Percentiles rank a stretch among this genome's conserved stretches.
phyloP scores from a whole-genome alignment of 192 early-diverging fungal genomes.

The Podila verticillata region DNA sequence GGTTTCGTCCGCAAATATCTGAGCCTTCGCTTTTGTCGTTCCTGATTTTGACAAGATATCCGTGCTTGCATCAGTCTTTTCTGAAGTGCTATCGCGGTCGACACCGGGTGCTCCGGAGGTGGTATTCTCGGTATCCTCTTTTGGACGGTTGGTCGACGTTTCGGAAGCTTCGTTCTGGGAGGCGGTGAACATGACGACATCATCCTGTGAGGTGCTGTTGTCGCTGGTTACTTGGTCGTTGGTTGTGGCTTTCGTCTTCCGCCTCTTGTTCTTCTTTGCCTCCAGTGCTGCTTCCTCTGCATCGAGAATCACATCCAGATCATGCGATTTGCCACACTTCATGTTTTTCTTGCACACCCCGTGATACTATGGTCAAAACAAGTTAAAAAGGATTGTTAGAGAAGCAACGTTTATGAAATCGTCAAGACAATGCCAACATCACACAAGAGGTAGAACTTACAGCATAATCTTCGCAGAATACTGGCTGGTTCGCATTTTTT shows the following conservation, averaged over 20 bases:
- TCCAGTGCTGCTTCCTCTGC: slow-evolving; percentile 58
- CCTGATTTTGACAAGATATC: neutral
- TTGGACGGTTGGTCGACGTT: slow-evolving; percentile 1
- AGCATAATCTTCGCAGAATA: slow-evolving; percentile 87
- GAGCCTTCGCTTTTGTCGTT: no score
- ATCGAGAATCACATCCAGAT: slow-evolving; percentile 91
- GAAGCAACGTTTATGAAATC: neutral
- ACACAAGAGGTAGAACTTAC: slow-evolving; percentile 63
- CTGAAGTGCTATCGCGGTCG: neutral
- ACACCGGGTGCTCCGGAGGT: neutral
- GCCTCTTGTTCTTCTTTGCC: slow-evolving; percentile 52
- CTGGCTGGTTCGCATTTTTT: slow-evolving; percentile 19
- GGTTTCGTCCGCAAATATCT: no score
- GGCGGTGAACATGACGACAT: neutral
- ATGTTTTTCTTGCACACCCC: slow-evolving; percentile 81
- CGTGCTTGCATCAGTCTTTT: neutral
- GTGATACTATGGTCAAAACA: slow-evolving; percentile 60
- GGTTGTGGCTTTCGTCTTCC: slow-evolving; percentile 12
- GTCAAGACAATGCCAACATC: neutral
- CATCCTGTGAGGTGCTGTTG: neutral
- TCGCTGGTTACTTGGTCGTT: neutral
- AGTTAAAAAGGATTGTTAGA: slow-evolving; percentile 8
- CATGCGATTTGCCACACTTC: slow-evolving; percentile 79
- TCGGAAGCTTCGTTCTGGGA: neutral
- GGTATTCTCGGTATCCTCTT: slow-evolving; percentile 13